Base-by-base conservation (phyloP, 2,329 filamentous ascomycete genomes). In the Penicillium paneum region DNA sequence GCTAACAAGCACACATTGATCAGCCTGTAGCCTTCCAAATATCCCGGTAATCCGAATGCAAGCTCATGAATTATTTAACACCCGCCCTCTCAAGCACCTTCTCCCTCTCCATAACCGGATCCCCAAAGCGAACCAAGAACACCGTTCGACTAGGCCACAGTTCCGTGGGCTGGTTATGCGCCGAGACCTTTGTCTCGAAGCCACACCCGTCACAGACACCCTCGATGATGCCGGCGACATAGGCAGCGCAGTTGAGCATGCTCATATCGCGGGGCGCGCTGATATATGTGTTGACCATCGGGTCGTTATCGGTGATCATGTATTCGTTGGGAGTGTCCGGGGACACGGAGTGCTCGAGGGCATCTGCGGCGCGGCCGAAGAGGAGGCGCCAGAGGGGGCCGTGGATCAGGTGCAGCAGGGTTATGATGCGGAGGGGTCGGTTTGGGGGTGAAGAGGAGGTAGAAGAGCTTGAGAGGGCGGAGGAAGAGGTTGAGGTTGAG, bases 291-390 rank as follows among this genome's bases (percentile, higher is more conserved):
- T 97, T 97, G 36, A 97, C 93, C 47, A 97, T 81, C 21, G 94
- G 94, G 72, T 97, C 94, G 76, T 99, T 97, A 77, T 99, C 94
- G 66, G 92, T 90, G 66, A 99, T 94, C 93, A 99, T 97, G 80
- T 97, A 99, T 78, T 97, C 93, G 65, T 94, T 91, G 8, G 90
- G 87, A 49, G 91, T 93, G 49, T 87, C 84, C 8, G 89, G 87
- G 67, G 90, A 87, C 50, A 86, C 86, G 55, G 86, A 90, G 76
- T 94, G 92, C 77, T 99, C 94, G 55, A 99, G 85, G 17, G 91
- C 89, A 76, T 97, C 93, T 28, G 94, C 94, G 52, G 92, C 87
- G 1, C 93, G 88, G 35, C 85, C 86, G 74, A 99, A 99, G 45
- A 99, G 88, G 74, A 96, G 89, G 63, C 88, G 86, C 89, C 93